Conservation (phyloP, 176 grass and related monocot genomes). For the Urochloa ruziziensis region DNA sequence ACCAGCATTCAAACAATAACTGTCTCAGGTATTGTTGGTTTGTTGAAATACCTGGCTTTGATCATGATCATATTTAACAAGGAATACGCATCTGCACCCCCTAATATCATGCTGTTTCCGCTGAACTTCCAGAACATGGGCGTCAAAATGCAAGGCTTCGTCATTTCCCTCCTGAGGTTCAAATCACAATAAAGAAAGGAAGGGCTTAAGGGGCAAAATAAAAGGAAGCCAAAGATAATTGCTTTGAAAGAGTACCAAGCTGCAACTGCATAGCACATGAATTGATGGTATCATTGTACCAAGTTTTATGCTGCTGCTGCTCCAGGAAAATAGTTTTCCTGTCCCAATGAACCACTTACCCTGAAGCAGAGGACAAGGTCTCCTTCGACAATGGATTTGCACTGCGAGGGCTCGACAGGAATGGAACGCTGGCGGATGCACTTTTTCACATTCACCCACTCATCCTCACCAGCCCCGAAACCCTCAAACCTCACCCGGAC, state of each 20-base stretch:
- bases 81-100: slow-evolving; percentile 89
- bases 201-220: neutral
- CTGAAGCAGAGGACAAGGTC: slow-evolving; percentile 93
- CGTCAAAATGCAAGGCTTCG: slow-evolving; percentile 85
- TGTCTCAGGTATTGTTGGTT: neutral
- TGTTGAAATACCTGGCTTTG: slow-evolving; percentile 53
- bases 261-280: neutral
- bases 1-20: neutral
- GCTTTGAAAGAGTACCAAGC: neutral
- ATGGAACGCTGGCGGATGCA: slow-evolving; percentile 81
- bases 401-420: slow-evolving; percentile 82
- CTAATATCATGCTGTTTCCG: slow-evolving; percentile 88
- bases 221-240: neutral
- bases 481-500: slow-evolving; percentile 85
- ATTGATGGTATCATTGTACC: neutral
- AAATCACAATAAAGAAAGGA: slow-evolving; percentile 14
- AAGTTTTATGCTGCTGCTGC: neutral
- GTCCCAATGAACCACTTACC: slow-evolving; percentile 24
- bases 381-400: slow-evolving; percentile 51
- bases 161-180: slow-evolving; percentile 63
- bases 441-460: slow-evolving; percentile 89
- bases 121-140: slow-evolving; percentile 66
- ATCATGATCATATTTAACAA: slow-evolving; percentile 80
- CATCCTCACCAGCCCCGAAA: slow-evolving; percentile 89
- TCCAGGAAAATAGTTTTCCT: neutral